Evolutionary conservation across 2,329 filamentous ascomycete genomes (phyloP), one percentile per base, ranked within the genome.

Genomic region (Myriosclerotinia scirpicola): DNA sequence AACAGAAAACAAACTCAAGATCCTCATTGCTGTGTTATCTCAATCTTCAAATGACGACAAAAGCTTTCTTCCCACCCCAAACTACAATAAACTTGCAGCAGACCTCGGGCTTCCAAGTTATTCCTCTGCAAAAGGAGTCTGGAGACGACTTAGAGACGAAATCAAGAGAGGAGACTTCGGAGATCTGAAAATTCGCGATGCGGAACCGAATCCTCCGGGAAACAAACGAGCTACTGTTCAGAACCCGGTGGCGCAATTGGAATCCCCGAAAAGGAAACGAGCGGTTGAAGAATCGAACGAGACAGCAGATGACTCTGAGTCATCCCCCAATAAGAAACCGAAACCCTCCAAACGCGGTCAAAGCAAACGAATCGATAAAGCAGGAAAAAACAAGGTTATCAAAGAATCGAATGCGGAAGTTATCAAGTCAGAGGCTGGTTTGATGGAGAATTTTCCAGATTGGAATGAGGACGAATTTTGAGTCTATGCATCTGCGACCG

Each of bases 81-180:
- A 61, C 11, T 61, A 61, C 44, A 11, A 38, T 6, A 50, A 12
- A 26, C 58, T 50, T n/a, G 44, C 44, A 26, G n/a, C 9, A 61
- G 44, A 61, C 9, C 58, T 61, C 15, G 44, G 58, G 15, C 34
- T 61, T 5, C 44, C 58, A 1, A 38, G 7, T 26, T 50, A 61
- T 61, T 2, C 20, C 8, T 50, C 58, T 3, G 58, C n/a, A 20
- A 8, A 20, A 38, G 58, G 58, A 40, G 58, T 61, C 1, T 61
- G 44, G 30, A 40, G 2, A 38, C n/a, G 58, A 61, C 34, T 61
- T 2, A 50, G 14, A 5, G n/a, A 61, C 9, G 58, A 61, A 50
- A 34, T 61, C 8, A 60, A 50, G 9, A 48, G 11, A 36, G 58
- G 14, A 50, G 30, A 36, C 14, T 26, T 26, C 3, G 58, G 44